Evolutionary conservation across 352 stramenopile genomes (phyloP), one percentile per base, ranked within the genome.

Genomic region (Globisporangium sylvaticum): DNA sequence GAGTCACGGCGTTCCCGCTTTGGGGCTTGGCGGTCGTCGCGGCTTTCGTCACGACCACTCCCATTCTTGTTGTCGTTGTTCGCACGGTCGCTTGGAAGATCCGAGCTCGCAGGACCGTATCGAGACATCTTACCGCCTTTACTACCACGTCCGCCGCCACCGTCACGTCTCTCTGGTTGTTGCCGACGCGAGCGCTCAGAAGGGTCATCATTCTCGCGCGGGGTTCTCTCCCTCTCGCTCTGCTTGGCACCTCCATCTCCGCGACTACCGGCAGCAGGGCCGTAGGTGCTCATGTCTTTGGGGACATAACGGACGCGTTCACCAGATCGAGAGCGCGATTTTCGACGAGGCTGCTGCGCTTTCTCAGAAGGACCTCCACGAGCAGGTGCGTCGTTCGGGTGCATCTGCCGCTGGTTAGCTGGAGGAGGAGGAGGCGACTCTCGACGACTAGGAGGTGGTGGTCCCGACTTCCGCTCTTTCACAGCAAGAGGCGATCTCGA

Each of bases 41-140:
- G 71, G 24, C 61, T 54, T 32, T 79, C 70, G 27, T 70, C 52
- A 52, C 72, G 72, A 42, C 39, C 48, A 15, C 27, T n/a, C 20
- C 42, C 18, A 18, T 42, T 42, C 15, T 59, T 59, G 54, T 61
- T 42, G 54, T 22, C 37, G 27, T 39, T 59, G 3, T 12, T 22
- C 6, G 27, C 14, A n/a, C 53, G 53, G 15, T 64, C 67, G 14
- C 9, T 50, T n/a, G 27, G 37, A n/a, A n/a, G 37, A 9, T 70
- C 63, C 8, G 22, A n/a, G 4, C 9, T 10, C 15, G 50, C 34
- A 12, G 63, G 63, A 22, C 64, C 68, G 52, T 73, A 73, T 32
- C 68, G 34, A n/a, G 63, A 71, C 55, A 71, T 66, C 12, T 50
- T 50, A 12, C 42, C 42, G 42, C 42, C 42, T 50, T 50, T 22